Evolutionary conservation across 169 alveolate genomes (phyloP), one percentile per base, ranked within the genome.

Genomic region (Cyclospora cayetanensis): DNA sequence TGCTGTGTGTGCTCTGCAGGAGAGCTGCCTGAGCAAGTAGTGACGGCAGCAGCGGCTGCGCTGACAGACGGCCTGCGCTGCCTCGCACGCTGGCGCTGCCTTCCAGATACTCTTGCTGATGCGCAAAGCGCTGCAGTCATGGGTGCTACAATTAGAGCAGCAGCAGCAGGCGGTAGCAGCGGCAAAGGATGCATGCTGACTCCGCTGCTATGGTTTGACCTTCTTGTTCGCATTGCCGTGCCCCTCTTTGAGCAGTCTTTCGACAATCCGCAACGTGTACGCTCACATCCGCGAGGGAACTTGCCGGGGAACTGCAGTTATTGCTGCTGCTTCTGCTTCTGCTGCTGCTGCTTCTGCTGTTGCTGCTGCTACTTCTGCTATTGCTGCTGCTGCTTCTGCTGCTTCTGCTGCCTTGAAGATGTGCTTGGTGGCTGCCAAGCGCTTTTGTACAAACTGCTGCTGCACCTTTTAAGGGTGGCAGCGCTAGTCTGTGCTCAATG

Each of bases 1-100:
- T 15, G 79, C 79, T 66, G 2, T 66, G n/a, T 3, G 18, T 66
- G 79, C 79, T 66, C 70, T 55, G 70, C 70, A 55, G 70, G 70
- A 20, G 34, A 5, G 31, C 70, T 55, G 70, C 70, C 70, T 4
- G 70, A 55, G 34, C 34, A 4, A 9, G 9, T 55, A 29, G 70
- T 55, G 11, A 20, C 11, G 25, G 70, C 70, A 15, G 70, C 70
- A 55, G 70, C 70, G n/a, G 70, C 70, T 15, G 70, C 70, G 7
- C 70, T 55, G 7, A 22, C 34, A 4, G 70, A 55, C 27, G 70
- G 70, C 70, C 27, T 55, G 70, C 70, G 70, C 31, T 55, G 27
- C 25, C 70, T 55, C 7, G 70, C 34, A 9, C 4, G 15, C 70
- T 15, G 15, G 70, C 70, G 70, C 70, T 7, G 31, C 25, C 25